A percentile compares a stretch with the other conserved stretches of the same genome.
Conservation (phyloP, 2,329 filamentous ascomycete genomes). For the Phialemoniopsis sp. region DNA sequence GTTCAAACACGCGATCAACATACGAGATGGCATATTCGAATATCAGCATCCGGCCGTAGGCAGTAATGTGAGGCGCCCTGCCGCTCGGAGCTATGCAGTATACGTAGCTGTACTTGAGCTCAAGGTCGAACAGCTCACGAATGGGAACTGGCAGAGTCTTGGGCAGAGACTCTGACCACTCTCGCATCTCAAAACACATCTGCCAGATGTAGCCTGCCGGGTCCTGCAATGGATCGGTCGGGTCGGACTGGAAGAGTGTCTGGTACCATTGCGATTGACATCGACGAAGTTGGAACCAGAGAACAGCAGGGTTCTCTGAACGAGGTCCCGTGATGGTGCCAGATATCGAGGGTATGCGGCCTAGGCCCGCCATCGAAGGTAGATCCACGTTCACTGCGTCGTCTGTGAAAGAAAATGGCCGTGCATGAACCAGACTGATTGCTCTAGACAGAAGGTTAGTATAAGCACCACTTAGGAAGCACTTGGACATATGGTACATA, state of each 20-base stretch:
- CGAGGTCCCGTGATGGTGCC: conserved; percentile 39
- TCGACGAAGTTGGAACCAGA: conserved; percentile 78
- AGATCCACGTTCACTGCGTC: conserved; percentile 80
- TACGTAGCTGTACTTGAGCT: conserved; percentile 85
- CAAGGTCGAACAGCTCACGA: conserved; percentile 77
- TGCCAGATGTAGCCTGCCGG: conserved; percentile 71
- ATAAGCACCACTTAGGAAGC: conserved; percentile 1
- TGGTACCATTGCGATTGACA: conserved; percentile 90
- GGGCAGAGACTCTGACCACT: conserved; percentile 79
- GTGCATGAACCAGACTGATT: conserved; percentile 82
- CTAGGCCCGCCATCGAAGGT: conserved; percentile 48
- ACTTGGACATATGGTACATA: conserved; percentile 27
- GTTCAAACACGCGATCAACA: conserved; percentile 66
- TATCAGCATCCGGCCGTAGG: conserved; percentile 75
- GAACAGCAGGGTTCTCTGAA: conserved; percentile 65
- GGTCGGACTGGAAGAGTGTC: conserved; percentile 75
- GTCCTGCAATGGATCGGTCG: conserved; percentile 58
- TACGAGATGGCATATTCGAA: conserved; percentile 87
- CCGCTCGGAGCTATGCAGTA: conserved; percentile 82
- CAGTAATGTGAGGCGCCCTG: conserved; percentile 65
- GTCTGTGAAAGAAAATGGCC: conserved; percentile 91
- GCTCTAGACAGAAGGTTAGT: conserved; percentile 45
- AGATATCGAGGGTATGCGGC: conserved; percentile 34
- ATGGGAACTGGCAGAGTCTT: conserved; percentile 59
- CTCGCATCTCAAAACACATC: conserved; percentile 69